These are phyloP conservation scores for Henckelia pumila DNA, from an alignment of 257 asterid genomes.

Conservation along the genomic window DNA sequence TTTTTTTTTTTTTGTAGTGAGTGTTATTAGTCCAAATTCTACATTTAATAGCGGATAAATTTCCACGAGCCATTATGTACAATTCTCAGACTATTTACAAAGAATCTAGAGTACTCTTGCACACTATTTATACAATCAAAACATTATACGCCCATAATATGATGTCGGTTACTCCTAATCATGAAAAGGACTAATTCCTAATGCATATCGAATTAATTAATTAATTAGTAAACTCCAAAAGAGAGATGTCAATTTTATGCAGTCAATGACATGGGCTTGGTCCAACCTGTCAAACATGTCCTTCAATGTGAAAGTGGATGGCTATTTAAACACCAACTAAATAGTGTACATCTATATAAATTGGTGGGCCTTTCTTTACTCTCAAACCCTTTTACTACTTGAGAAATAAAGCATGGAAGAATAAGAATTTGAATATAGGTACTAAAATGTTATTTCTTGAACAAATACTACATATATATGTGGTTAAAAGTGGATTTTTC, in stretches of 20 bases:
- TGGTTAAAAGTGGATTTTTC: no score
- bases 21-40: no score
- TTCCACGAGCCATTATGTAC: no score
- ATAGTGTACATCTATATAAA: conserved; percentile 36
- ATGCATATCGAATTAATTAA: not conserved
- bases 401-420: not conserved
- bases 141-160: not conserved
- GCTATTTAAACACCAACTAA: conserved; percentile 39
- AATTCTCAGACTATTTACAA: not conserved
- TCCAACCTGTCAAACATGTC: conserved; percentile 27
- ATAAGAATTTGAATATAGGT: not conserved
- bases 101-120: no score
- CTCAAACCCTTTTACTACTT: conserved; percentile 22
- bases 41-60: no score
- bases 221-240: not conserved
- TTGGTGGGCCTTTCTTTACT: conserved; percentile 35
- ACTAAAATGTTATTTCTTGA: not conserved
- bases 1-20: no score
- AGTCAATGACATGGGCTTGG: conserved; percentile 24
- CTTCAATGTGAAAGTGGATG: conserved; percentile 29
- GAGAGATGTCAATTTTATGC: not conserved
- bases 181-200: not conserved
- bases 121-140: not conserved
- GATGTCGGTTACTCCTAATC: not conserved
- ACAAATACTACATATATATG: not conserved